Evolutionary conservation across 192 early-diverging fungal species (phyloP), one percentile per base, ranked within the genome.

Genomic region (Coemansia sp.): DNA sequence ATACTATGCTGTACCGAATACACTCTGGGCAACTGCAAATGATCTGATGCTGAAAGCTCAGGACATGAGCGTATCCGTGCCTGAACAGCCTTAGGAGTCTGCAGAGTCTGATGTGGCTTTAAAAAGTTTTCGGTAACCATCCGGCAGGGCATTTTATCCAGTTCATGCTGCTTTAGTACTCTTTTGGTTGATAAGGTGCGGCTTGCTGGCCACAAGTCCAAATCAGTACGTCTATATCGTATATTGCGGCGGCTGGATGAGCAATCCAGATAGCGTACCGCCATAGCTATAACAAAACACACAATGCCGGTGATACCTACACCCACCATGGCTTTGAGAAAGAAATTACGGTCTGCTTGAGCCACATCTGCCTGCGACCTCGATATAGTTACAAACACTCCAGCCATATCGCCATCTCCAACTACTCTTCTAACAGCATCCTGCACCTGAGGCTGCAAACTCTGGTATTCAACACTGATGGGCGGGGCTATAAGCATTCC

Each of bases 301-400:
- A 77, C 55, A 6, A 77, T 70, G 0, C 73, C 73, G 14, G 68
- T 70, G 20, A 77, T 70, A 5, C 73, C 73, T 1, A 77, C 68
- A 1, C 73, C 66, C 15, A 77, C 57, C 73, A 77, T 77, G 0
- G 73, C 73, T 38, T 77, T 77, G 11, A 77, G 53, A 43, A 77
- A 77, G 45, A 77, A 77, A 36, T 70, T 77, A 15, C 73, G 63
- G 48, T 77, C 68, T 0, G 67, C 58, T 16, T 59, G 42, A 0
- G 68, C 68, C 6, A 74, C 65, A 14, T 77, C 68, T 0, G 63
- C 63, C 0, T 67, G 55, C 1, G 67, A 70, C 41, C 68, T 41
- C 26, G 62, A 58, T 7, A 77, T 70, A 2, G 66, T 59, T 6
- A 77, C 61, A 5, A 69, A 61, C 0, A 57, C 68, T 3, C 68